These are phyloP conservation scores for Catharanthus roseus DNA, from an alignment of 257 asterid genomes.

Conservation along the genomic window DNA sequence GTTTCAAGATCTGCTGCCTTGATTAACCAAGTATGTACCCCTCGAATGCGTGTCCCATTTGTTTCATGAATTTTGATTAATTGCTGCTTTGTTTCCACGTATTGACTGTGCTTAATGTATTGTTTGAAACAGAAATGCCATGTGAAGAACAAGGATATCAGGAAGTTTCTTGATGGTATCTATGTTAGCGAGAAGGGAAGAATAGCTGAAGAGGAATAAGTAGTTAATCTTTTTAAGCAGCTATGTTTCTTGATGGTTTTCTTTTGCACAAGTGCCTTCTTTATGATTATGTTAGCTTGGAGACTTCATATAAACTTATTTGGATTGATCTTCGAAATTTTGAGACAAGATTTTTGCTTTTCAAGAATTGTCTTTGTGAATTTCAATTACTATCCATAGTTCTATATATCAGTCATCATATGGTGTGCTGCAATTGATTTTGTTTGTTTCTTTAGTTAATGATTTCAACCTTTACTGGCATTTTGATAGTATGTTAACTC, in stretches of 20 bases:
- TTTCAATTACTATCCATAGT: background rate
- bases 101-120: background rate
- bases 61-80: too few relatives aligned
- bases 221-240: conserved; percentile 7
- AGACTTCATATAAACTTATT: conserved; percentile 4
- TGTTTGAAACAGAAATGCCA: conserved; percentile 59
- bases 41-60: background rate
- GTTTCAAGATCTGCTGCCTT: conserved; percentile 71
- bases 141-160: conserved; percentile 79
- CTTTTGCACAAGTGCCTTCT: conserved; percentile 13
- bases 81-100: background rate
- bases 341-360: background rate
- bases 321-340: background rate
- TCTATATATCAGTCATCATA: background rate
- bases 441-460: too few relatives aligned
- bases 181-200: conserved; percentile 79
- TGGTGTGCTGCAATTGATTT: too few relatives aligned
- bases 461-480: too few relatives aligned
- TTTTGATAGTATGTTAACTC: too few relatives aligned
- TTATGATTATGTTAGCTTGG: conserved; percentile 12
- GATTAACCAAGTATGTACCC: conserved; percentile 53
- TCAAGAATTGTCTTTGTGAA: background rate
- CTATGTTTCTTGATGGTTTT: background rate
- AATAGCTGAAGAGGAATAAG: conserved; percentile 54
- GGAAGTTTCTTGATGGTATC: conserved; percentile 83